phyloP scores from a whole-genome alignment of 164 flowering plant species.

The Vitis labrusca region DNA sequence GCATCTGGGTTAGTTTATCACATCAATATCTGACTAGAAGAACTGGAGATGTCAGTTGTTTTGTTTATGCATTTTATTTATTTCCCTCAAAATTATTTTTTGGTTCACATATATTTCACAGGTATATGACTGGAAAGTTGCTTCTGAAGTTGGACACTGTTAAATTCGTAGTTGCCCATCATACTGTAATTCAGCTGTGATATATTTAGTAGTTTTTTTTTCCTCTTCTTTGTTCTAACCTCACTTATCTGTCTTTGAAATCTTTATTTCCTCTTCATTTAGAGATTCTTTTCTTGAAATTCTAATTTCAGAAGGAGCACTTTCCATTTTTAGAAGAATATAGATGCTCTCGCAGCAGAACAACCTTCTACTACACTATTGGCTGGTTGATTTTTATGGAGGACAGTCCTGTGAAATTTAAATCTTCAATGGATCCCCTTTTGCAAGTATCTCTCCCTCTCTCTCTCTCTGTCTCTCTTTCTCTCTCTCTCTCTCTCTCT shows the following conservation, averaged over 20 bases:
- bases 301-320: slow-evolving; percentile 74
- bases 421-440: slow-evolving; percentile 94
- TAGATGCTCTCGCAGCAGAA: slow-evolving; percentile 93
- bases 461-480: slow-evolving; percentile 9
- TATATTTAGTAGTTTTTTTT: slow-evolving; percentile 7
- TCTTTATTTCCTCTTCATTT: not conserved
- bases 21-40: not conserved
- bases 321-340: slow-evolving; percentile 85
- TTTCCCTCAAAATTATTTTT: not conserved
- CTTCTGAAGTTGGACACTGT: slow-evolving; percentile 90
- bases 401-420: slow-evolving; percentile 84
- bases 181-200: slow-evolving; percentile 60
- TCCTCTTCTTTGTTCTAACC: not conserved
- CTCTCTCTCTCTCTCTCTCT: slow-evolving; percentile 4
- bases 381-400: slow-evolving; percentile 97
- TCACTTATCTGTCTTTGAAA: not conserved
- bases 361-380: slow-evolving; percentile 86
- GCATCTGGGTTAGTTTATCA: slow-evolving; percentile 83
- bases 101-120: slow-evolving; percentile 21
- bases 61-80: not conserved
- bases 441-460: slow-evolving; percentile 45
- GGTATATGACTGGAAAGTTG: slow-evolving; percentile 97
- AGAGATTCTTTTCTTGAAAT: not conserved
- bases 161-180: slow-evolving; percentile 80
- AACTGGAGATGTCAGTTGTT: not conserved